These are phyloP conservation scores for Isatis lusitanica DNA, from an alignment of 441 rosid species.

Conservation along the genomic window DNA sequence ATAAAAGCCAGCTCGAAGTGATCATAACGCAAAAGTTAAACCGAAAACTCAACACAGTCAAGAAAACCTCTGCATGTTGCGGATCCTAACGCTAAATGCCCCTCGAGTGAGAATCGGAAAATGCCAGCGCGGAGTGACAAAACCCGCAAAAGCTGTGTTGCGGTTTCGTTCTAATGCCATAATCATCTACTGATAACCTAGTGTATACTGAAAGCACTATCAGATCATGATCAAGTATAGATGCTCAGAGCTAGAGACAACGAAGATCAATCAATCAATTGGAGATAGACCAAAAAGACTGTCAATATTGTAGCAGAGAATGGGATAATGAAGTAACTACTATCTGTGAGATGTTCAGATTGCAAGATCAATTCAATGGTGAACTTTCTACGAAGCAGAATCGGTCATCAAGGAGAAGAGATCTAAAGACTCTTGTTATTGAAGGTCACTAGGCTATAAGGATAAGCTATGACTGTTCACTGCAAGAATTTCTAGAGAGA, in stretches of 20 bases:
- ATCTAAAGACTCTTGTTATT: not conserved
- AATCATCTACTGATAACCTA: not conserved
- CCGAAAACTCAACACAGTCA: not conserved
- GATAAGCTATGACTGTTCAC: not conserved
- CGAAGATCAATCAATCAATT: not conserved
- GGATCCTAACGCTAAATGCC: not conserved
- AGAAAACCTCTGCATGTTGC: not conserved
- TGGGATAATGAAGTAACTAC: not conserved
- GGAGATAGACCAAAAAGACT: not conserved
- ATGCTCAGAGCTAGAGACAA: not conserved
- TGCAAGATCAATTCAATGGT: constrained; percentile 1
- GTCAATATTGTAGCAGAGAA: not conserved
- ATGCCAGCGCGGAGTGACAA: not conserved
- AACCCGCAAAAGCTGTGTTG: not conserved
- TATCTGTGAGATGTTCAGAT: not conserved
- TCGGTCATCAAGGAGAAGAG: not conserved
- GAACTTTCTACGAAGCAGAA: not conserved
- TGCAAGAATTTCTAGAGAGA: not conserved
- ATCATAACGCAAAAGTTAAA: not conserved
- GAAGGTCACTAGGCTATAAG: constrained; percentile 6
- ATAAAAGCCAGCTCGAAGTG: not conserved
- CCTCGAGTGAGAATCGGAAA: not conserved
- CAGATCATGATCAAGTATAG: not conserved
- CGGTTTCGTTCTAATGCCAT: not conserved
- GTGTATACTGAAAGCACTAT: constrained; percentile 2